phyloP scores from a whole-genome alignment of 2,329 filamentous ascomycete genomes.

The Neoarthrinium moseri region DNA sequence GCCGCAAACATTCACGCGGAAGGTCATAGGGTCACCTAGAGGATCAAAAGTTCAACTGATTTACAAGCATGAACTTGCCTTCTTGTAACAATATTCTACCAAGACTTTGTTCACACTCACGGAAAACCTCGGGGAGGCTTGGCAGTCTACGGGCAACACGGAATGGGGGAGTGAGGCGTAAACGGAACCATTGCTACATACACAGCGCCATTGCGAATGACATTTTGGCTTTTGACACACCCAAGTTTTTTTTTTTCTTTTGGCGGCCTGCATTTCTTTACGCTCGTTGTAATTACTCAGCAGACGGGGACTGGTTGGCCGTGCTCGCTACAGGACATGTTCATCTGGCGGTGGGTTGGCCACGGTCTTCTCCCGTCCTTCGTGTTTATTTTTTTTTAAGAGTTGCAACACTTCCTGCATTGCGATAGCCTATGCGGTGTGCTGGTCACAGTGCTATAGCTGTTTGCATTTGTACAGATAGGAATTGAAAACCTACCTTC shows the following conservation, averaged over 20 bases:
- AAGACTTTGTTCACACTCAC: constrained; percentile 33
- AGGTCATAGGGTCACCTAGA: constrained; percentile 33
- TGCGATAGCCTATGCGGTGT: constrained; percentile 24
- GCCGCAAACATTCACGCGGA: constrained; percentile 28
- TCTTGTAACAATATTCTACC: constrained; percentile 44
- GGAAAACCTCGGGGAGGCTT: constrained; percentile 20
- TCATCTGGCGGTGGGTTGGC: constrained; percentile 11
- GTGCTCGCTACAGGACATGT: constrained; percentile 25
- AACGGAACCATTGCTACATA: constrained; percentile 20
- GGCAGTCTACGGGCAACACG: constrained; percentile 7
- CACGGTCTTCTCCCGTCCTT: constrained; percentile 24
- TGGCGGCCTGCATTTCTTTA: constrained; percentile 43
- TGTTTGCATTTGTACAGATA: constrained; percentile 26
- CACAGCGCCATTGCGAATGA: constrained; percentile 2
- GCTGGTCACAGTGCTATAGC: constrained; percentile 27
- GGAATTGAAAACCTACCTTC: constrained; percentile 19
- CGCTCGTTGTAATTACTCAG: constrained; percentile 50
- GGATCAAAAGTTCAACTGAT: constrained; percentile 35
- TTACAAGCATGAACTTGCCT: constrained; percentile 36
- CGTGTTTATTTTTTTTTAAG: constrained; percentile 35
- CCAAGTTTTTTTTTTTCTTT: constrained; percentile 22
- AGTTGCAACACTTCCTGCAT: constrained; percentile 28
- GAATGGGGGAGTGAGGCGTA: constrained; percentile 24
- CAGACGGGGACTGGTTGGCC: constrained; percentile 36
- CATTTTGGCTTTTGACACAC: constrained; percentile 21